Base-by-base conservation (phyloP, 2,329 filamentous ascomycete genomes). In the Epichloe gansuensis region DNA sequence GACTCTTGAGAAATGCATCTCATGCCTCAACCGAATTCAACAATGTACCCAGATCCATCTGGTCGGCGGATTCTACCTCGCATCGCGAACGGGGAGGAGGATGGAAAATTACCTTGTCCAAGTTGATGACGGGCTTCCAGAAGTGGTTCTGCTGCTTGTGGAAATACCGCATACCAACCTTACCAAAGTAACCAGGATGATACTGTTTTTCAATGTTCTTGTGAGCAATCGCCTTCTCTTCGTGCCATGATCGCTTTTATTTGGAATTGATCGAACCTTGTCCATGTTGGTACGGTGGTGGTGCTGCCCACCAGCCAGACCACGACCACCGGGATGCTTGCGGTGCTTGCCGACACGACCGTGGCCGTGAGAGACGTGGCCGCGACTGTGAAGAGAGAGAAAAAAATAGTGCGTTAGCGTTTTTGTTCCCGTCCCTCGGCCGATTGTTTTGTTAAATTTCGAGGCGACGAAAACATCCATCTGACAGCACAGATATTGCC, bases 121-220 rank as follows among this genome's bases (percentile, higher is more conserved):
- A 80, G 82, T 98, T 98, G 85, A 98, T 86, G 66, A 89, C 82
- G 62, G 93, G 93, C 81, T 95, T 96, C 93, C 91, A 98, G 82
- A 91, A 90, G 72, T 94, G 86, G 81, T 91, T 91, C 69, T 84
- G 81, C 70, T 88, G 85, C 77, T 93, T 91, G 83, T 97, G 91
- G 88, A 95, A 96, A 79, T 91, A 85, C 70, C 88, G 81, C 87
- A 91, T 91, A 78, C 87, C 86, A 65, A 91, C 88, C 80, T 96
- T 95, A 77, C 89, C 89, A 77, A 96, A 97, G 88, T 97, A 97
- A 89, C 93, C 93, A 59, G 91, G 90, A 72, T 95, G 88, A 85
- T 91, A 90, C 77, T 91, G 82, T 67, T 55, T 55, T 55, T 55
- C 43, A 54, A 58, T 15, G 13, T 8, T 55, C 50, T 50, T 49